Evolutionary conservation across 2,329 filamentous ascomycete species (phyloP).

Genomic region (Calonectria multiphialidica): DNA sequence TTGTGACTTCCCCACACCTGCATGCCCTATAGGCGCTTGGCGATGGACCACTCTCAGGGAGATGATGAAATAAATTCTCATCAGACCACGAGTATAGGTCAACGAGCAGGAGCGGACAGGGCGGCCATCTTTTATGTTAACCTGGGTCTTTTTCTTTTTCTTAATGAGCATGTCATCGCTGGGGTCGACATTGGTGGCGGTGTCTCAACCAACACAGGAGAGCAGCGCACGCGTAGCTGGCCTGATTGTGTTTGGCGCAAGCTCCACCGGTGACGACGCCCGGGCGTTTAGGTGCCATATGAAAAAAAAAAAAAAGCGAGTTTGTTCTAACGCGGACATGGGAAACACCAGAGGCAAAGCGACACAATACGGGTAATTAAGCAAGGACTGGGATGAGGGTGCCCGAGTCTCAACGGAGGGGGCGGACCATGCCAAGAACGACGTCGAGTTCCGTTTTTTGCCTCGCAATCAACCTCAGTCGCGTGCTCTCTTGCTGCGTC

Average conservation of each 20-base stretch:
- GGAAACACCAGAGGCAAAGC: not conserved
- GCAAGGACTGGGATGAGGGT: not conserved
- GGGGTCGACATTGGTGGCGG: not conserved
- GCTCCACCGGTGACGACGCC: constrained; percentile 8
- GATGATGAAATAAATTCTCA: not conserved
- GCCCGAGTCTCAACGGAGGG: not conserved
- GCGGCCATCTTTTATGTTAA: not conserved
- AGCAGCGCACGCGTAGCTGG: not conserved
- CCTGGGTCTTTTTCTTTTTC: not conserved
- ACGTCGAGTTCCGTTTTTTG: not conserved
- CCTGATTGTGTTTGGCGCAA: not conserved
- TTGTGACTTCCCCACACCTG: not conserved
- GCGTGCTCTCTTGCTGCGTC: constrained; percentile 12
- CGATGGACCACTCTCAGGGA: not conserved
- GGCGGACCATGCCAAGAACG: not conserved
- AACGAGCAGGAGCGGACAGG: not conserved
- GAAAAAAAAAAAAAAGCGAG: not conserved
- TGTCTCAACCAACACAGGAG: not conserved
- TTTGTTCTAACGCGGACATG: not conserved
- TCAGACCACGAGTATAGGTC: not conserved
- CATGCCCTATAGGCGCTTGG: constrained; percentile 4
- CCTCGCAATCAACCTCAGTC: not conserved
- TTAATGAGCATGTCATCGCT: too few species aligned
- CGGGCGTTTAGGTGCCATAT: not conserved
- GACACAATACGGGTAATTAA: not conserved